A percentile compares a stretch with the other conserved stretches of the same genome.
Conservation (phyloP, 2,329 filamentous ascomycete genomes). For the Fusarium sp. region DNA sequence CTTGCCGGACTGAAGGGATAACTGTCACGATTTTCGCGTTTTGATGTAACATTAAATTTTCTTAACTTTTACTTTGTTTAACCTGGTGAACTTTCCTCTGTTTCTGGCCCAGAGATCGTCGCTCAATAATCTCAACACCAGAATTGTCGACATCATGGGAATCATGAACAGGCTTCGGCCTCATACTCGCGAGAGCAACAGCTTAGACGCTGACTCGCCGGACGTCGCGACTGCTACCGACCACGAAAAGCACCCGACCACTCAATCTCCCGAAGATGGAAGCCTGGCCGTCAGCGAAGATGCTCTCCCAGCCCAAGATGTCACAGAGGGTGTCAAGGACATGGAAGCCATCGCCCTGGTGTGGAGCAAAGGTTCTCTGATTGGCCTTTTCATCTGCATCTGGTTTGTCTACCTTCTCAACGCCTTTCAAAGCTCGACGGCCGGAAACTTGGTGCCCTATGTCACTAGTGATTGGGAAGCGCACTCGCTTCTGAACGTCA, state of each 20-base stretch:
- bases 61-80: too few relatives aligned
- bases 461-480: constrained; percentile 13
- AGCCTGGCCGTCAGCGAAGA: background rate
- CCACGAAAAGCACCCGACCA: constrained; percentile 13
- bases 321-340: constrained; percentile 41
- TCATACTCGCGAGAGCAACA: background rate
- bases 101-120: too few relatives aligned
- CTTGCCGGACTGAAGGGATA: background rate
- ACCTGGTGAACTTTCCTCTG: too few relatives aligned
- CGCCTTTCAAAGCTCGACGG: constrained; percentile 56
- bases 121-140: too few relatives aligned
- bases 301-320: constrained; percentile 19
- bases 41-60: constrained; percentile 2
- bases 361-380: constrained; percentile 13
- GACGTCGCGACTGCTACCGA: constrained; percentile 11
- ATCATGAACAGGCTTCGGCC: constrained; percentile 6
- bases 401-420: constrained; percentile 24
- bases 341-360: constrained; percentile 31
- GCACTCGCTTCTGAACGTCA: constrained; percentile 21
- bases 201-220: constrained; percentile 16
- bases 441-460: constrained; percentile 31
- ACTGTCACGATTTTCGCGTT: background rate
- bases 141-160: constrained; percentile 1
- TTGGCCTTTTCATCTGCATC: constrained; percentile 24
- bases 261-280: constrained; percentile 24